phyloP scores from a whole-genome alignment of 2,329 filamentous ascomycete genomes.

The Sclerotinia glacialis region DNA sequence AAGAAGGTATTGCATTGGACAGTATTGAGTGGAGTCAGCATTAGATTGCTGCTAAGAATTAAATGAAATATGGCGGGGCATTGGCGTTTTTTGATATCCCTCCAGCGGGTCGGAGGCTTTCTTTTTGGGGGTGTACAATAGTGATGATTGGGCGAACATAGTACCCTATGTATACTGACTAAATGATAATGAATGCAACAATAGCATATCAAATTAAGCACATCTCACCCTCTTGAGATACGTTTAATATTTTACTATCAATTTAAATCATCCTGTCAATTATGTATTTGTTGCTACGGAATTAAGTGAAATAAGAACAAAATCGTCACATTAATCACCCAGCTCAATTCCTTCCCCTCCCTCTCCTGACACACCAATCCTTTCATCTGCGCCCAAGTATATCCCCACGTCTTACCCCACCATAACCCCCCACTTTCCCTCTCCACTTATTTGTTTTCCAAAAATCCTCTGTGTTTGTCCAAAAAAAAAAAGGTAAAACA shows the following conservation, averaged over 20 bases:
- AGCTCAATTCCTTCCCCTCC: background rate
- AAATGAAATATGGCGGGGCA: constrained; percentile 3
- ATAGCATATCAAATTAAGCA: constrained; percentile 13
- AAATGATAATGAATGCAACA: constrained; percentile 18
- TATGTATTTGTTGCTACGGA: background rate
- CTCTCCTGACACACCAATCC: no score
- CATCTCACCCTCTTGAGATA: background rate
- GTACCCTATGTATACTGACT: constrained; percentile 2
- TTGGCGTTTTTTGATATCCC: constrained; percentile 19
- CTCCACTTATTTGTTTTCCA: background rate
- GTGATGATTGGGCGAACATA: constrained; percentile 14
- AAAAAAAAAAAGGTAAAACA: background rate
- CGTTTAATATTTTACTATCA: no score
- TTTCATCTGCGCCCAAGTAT: no score
- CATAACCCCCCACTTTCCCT: background rate
- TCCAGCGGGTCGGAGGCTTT: constrained; percentile 4
- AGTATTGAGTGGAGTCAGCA: constrained; percentile 99
- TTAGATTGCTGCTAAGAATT: constrained; percentile 43
- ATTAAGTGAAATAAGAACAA: no score
- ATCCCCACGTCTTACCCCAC: background rate
- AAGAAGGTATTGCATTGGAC: constrained; percentile 92
- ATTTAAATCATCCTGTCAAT: background rate
- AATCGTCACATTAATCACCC: no score
- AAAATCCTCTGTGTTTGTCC: background rate
- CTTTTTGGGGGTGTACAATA: constrained; percentile 15